phyloP scores from a whole-genome alignment of 495 filamentous ascomycete species.

The Friedmanniomyces endolithicus region DNA sequence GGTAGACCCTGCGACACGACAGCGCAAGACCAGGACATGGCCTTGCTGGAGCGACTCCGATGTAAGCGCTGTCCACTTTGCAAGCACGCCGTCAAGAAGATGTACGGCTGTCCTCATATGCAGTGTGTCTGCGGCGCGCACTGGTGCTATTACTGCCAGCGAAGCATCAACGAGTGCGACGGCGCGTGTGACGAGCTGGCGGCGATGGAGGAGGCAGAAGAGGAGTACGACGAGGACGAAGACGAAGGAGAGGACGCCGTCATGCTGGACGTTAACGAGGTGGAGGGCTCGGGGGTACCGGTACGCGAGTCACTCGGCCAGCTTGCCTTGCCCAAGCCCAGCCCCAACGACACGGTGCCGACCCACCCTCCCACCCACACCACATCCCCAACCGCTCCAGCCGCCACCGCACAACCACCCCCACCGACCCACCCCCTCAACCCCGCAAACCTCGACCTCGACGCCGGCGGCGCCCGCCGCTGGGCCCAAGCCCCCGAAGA shows the following conservation, averaged over 20 bases:
- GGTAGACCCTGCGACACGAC: neutral
- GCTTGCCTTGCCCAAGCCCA: no score
- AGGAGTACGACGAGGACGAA: conserved; percentile 12
- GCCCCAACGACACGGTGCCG: no score
- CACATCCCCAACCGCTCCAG: neutral
- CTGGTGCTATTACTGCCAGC: conserved; percentile 26
- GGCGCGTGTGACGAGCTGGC: conserved; percentile 14
- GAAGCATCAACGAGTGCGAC: conserved; percentile 13
- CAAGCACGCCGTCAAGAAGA: conserved; percentile 25
- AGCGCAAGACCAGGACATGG: neutral
- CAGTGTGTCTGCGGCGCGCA: conserved; percentile 27
- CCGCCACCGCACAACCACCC: neutral
- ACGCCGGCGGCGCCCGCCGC: conserved; percentile 9
- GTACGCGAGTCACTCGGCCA: no score
- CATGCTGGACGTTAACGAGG: no score
- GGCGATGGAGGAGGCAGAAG: conserved; percentile 8
- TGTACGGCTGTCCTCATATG: conserved; percentile 29
- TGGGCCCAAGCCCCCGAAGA: conserved; percentile 16
- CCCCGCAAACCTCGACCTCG: conserved; percentile 15
- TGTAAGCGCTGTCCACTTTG: conserved; percentile 28
- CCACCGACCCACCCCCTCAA: neutral
- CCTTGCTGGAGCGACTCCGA: conserved; percentile 19
- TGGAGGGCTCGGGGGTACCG: no score
- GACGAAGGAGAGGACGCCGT: neutral
- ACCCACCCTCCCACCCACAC: no score